These are phyloP conservation scores for Capsicum baccatum DNA, from an alignment of 257 asterid genomes.

Conservation along the genomic window DNA sequence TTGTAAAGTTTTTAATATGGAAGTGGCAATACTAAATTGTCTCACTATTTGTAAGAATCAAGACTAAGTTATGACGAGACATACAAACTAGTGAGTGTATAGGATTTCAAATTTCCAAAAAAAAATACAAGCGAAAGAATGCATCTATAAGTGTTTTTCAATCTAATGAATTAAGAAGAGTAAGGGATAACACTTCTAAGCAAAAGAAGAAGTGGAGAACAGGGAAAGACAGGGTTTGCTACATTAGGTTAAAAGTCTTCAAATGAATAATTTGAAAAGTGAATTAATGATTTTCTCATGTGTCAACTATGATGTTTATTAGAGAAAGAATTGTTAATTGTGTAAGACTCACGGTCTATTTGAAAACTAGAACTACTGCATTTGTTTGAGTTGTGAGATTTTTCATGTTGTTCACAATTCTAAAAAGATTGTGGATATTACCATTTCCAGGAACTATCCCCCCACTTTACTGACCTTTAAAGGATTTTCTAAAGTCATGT, in stretches of 20 bases:
- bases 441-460: background rate
- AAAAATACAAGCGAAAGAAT: no score
- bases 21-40: no score
- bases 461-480: background rate
- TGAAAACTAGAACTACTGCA: background rate
- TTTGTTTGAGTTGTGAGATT: background rate
- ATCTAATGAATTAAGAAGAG: no score
- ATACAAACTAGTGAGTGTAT: no score
- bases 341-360: background rate
- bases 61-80: no score
- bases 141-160: no score
- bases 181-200: background rate
- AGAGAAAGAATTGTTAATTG: background rate
- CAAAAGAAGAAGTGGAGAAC: background rate
- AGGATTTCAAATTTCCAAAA: no score
- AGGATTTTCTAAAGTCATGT: background rate
- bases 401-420: background rate
- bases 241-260: background rate
- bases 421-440: background rate
- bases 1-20: no score
- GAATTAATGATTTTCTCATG: background rate
- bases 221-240: background rate
- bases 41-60: no score
- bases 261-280: background rate
- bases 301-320: background rate